phyloP scores from a whole-genome alignment of 192 early-diverging fungal species.

The Allomyces arbusculus region DNA sequence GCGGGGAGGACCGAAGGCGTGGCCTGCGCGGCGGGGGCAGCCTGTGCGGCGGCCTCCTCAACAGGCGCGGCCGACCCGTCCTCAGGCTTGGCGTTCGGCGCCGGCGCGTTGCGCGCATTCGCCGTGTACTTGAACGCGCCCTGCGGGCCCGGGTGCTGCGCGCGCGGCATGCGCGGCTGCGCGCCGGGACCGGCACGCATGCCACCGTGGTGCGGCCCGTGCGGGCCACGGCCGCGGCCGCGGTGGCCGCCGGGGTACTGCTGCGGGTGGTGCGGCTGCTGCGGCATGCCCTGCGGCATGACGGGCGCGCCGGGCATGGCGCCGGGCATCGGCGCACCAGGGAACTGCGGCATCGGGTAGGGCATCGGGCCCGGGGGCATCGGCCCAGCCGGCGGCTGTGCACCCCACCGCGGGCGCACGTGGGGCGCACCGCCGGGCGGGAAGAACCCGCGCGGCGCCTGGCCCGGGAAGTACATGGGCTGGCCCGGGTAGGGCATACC shows the following conservation, averaged over 20 bases:
- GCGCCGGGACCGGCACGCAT: background rate
- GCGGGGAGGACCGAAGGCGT: constrained; percentile 17
- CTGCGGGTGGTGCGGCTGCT: too few species aligned
- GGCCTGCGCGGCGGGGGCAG: constrained; percentile 10
- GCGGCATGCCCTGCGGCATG: too few species aligned
- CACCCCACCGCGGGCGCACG: too few species aligned
- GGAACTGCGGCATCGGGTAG: too few species aligned
- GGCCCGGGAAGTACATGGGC: constrained; percentile 33
- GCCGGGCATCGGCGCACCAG: too few species aligned
- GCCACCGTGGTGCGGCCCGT: too few species aligned
- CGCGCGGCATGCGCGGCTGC: constrained; percentile 22
- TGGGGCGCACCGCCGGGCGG: background rate
- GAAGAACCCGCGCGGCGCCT: background rate
- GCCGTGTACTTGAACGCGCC: constrained; percentile 25
- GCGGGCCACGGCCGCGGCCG: too few species aligned
- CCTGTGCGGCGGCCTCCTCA: constrained; percentile 16
- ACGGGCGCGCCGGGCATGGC: too few species aligned
- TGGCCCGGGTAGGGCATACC: constrained; percentile 28
- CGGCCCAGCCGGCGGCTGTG: too few species aligned
- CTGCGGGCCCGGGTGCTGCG: constrained; percentile 3
- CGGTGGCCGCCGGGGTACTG: too few species aligned
- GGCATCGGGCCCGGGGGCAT: too few species aligned
- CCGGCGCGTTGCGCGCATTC: constrained; percentile 23
- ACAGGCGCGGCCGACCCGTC: constrained; percentile 10
- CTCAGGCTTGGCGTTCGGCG: constrained; percentile 3